A percentile compares a stretch with the other conserved stretches of the same genome.
phyloP scores from a whole-genome alignment of 2,329 filamentous ascomycete species.

The Emydomyces testavorans region DNA sequence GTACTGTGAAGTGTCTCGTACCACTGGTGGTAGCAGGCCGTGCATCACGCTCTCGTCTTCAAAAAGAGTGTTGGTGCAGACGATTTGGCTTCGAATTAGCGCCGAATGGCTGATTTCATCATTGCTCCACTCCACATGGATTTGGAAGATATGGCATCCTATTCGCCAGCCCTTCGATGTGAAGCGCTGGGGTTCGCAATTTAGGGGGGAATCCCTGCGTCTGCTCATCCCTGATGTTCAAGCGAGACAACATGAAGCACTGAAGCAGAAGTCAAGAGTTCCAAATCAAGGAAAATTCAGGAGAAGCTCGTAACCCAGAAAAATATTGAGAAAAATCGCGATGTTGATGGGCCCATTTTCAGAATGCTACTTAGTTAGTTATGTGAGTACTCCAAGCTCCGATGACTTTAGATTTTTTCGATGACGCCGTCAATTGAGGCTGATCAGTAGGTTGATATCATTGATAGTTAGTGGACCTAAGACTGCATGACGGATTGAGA shows the following conservation, averaged over 20 bases:
- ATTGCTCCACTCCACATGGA: not conserved
- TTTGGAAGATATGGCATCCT: not conserved
- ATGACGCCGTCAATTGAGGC: not conserved
- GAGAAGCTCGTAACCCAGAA: not conserved
- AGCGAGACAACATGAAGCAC: not conserved
- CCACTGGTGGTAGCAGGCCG: constrained; percentile 6
- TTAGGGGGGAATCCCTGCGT: not conserved
- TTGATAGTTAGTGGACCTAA: constrained; percentile 1
- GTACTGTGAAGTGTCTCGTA: constrained; percentile 9
- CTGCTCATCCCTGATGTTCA: not conserved
- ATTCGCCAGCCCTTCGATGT: constrained; percentile 4
- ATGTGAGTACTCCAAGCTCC: not conserved
- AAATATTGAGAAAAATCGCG: not conserved
- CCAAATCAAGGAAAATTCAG: not conserved
- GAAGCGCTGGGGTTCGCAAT: constrained; percentile 1
- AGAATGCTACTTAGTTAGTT: no score
- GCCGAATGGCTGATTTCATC: not conserved
- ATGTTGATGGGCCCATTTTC: not conserved
- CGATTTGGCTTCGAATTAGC: not conserved
- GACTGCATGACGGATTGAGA: constrained; percentile 6
- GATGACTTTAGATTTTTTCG: not conserved
- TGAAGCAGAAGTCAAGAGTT: not conserved
- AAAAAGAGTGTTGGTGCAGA: not conserved
- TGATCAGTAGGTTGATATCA: not conserved
- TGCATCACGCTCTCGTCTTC: not conserved